These are phyloP conservation scores for Bertia moriformis DNA, from an alignment of 2,329 filamentous ascomycete genomes.

Conservation along the genomic window DNA sequence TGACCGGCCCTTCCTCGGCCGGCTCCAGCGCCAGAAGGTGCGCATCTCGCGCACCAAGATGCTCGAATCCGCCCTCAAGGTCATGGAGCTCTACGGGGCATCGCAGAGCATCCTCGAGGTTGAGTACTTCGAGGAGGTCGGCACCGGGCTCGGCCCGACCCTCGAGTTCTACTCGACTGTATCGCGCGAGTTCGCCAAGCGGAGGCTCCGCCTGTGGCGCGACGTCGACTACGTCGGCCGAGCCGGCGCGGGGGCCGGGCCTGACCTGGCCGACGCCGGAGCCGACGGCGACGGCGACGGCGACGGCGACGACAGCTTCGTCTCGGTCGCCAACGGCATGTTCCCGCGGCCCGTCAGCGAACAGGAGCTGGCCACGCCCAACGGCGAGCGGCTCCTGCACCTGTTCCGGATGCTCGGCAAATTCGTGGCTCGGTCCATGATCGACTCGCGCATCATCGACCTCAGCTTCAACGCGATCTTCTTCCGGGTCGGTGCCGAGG, in stretches of 20 bases:
- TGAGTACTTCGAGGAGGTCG: slow-evolving; percentile 97
- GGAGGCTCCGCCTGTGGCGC: slow-evolving; percentile 94
- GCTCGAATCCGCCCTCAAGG: slow-evolving; percentile 88
- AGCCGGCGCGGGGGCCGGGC: too few relatives aligned
- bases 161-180: slow-evolving; percentile 97
- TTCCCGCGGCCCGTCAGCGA: slow-evolving; percentile 85
- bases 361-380: slow-evolving; percentile 57
- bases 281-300: too few relatives aligned
- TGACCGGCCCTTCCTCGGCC: slow-evolving; percentile 77
- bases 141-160: slow-evolving; percentile 86
- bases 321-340: slow-evolving; percentile 69
- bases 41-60: slow-evolving; percentile 90
- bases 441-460: slow-evolving; percentile 94
- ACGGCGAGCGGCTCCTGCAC: slow-evolving; percentile 75
- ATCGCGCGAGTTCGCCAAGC: slow-evolving; percentile 92
- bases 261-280: too few relatives aligned
- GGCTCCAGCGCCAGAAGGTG: slow-evolving; percentile 92
- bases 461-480: slow-evolving; percentile 95
- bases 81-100: slow-evolving; percentile 97
- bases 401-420: slow-evolving; percentile 89
- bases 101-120: slow-evolving; percentile 92
- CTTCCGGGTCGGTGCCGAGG: slow-evolving; percentile 76
- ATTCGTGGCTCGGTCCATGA: slow-evolving; percentile 94
- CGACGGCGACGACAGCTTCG: slow-evolving; percentile 62
- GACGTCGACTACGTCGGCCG: slow-evolving; percentile 72